Conservation (phyloP, 2,329 filamentous ascomycete species). For the Talaromyces sp. region DNA sequence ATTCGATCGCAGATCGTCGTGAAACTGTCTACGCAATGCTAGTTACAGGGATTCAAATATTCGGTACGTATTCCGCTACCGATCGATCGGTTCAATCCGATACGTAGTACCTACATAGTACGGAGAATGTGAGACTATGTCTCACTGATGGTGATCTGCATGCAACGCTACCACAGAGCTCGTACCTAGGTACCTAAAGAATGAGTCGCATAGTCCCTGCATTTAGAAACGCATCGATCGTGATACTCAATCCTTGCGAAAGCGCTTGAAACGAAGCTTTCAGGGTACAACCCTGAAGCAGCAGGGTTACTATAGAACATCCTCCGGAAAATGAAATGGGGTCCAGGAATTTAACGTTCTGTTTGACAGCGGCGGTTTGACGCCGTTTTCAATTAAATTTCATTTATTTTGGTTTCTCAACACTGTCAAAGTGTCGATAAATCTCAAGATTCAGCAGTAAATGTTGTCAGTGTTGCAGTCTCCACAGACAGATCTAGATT, state of each 20-base stretch:
- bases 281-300: neutral
- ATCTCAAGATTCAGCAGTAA: neutral
- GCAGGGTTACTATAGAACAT: too few relatives aligned
- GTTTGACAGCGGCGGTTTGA: slow-evolving; percentile 2
- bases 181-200: neutral
- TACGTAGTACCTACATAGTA: neutral
- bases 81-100: neutral
- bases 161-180: neutral
- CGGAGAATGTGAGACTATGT: neutral
- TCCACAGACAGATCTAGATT: slow-evolving; percentile 12
- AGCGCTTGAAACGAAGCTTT: neutral
- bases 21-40: neutral
- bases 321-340: neutral
- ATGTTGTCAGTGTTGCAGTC: neutral
- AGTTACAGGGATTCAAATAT: neutral
- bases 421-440: neutral
- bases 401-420: neutral
- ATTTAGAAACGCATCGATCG: neutral
- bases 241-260: neutral
- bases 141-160: neutral
- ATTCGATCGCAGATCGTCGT: neutral
- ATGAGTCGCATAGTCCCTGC: slow-evolving; percentile 5
- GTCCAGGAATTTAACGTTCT: neutral
- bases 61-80: neutral
- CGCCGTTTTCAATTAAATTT: neutral